These are phyloP conservation scores for Penicillium sp. DNA, from an alignment of 2,329 filamentous ascomycete species.

Conservation along the genomic window DNA sequence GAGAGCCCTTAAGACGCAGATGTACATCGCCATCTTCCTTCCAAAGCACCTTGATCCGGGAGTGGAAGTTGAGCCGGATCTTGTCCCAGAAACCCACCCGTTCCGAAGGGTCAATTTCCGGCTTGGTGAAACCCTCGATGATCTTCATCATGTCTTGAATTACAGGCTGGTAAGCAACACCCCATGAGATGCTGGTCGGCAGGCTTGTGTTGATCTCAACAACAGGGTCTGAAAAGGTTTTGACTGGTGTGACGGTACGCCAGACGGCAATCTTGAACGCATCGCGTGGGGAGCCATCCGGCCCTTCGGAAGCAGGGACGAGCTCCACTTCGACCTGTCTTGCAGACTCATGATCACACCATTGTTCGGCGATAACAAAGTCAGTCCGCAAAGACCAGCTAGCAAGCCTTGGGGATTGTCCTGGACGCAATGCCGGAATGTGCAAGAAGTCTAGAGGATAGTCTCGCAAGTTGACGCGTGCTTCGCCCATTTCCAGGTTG, in stretches of 20 bases:
- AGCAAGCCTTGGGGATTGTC: slow-evolving; percentile 74
- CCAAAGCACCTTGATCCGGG: slow-evolving; percentile 83
- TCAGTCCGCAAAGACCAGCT: slow-evolving; percentile 81
- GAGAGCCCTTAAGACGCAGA: slow-evolving; percentile 78
- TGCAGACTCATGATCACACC: slow-evolving; percentile 72
- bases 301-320: slow-evolving; percentile 63
- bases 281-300: slow-evolving; percentile 55
- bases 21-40: slow-evolving; percentile 95
- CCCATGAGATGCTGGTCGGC: slow-evolving; percentile 93
- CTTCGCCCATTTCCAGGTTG: slow-evolving; percentile 85
- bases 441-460: slow-evolving; percentile 91
- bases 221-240: slow-evolving; percentile 89
- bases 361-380: slow-evolving; percentile 95
- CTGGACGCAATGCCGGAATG: slow-evolving; percentile 74
- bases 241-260: slow-evolving; percentile 88
- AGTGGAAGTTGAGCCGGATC: slow-evolving; percentile 90
- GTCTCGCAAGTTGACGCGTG: slow-evolving; percentile 78
- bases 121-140: slow-evolving; percentile 95
- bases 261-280: slow-evolving; percentile 81
- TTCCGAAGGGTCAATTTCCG: slow-evolving; percentile 88
- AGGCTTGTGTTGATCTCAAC: slow-evolving; percentile 90
- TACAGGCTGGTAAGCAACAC: slow-evolving; percentile 92
- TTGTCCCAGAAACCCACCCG: slow-evolving; percentile 98
- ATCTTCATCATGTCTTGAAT: slow-evolving; percentile 99
- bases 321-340: slow-evolving; percentile 79